Evolutionary conservation across 2,329 filamentous ascomycete genomes (phyloP).

Genomic region (Leptographium radiaticola): DNA sequence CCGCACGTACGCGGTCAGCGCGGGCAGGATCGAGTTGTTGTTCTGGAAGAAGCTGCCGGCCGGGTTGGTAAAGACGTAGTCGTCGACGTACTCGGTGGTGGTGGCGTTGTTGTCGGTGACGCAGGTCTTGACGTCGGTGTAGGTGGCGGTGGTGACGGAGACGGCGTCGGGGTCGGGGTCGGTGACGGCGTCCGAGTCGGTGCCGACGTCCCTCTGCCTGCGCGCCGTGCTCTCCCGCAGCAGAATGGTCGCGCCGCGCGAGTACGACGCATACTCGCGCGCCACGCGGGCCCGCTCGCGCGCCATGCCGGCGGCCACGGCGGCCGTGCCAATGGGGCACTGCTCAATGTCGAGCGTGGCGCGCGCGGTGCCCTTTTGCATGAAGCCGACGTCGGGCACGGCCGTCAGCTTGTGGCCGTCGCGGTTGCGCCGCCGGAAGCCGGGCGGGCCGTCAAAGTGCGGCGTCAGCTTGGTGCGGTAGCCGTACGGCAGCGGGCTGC

Average conservation of each 20-base stretch:
- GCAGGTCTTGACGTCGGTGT: conserved; percentile 74
- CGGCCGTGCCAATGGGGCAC: conserved; percentile 85
- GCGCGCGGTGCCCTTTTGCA: conserved; percentile 53
- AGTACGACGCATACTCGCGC: conserved; percentile 57
- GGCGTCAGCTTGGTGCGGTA: conserved; percentile 96
- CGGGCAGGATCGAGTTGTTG: conserved; percentile 91
- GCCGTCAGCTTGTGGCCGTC: conserved; percentile 33
- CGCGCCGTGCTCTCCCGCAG: conserved; percentile 75
- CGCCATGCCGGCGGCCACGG: conserved; percentile 66
- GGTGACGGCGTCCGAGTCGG: conserved; percentile 12
- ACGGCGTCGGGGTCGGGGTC: conserved; percentile 24
- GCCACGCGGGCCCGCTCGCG: conserved; percentile 66
- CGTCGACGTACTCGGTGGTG: conserved; percentile 76
- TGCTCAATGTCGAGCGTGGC: conserved; percentile 89
- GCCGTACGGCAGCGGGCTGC: conserved; percentile 78
- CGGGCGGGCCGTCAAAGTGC: conserved; percentile 73
- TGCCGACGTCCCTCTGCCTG: conserved; percentile 5
- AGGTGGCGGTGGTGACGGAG: conserved; percentile 40
- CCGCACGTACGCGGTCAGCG: conserved; percentile 79
- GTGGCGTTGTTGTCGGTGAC: conserved; percentile 74
- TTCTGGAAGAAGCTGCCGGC: conserved; percentile 98
- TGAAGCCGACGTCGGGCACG: conserved; percentile 79
- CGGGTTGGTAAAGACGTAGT: conserved; percentile 77
- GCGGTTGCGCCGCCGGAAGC: conserved; percentile 32
- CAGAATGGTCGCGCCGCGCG: conserved; percentile 74